Evolutionary conservation across 1,284 basidiomycete genomes (phyloP).

Genomic region (Puccinia triticina): DNA sequence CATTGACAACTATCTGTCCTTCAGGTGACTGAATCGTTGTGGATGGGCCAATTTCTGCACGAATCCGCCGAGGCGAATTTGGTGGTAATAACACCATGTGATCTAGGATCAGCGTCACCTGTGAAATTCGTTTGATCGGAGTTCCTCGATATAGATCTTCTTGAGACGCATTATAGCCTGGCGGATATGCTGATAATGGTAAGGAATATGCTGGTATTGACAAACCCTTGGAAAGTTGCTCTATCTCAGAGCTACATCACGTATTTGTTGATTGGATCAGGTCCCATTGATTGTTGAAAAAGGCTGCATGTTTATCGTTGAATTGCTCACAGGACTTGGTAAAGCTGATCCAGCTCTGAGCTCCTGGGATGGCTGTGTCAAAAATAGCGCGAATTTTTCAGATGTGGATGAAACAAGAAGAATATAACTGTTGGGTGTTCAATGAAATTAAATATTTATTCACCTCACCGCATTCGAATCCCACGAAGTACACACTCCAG

Average conservation of each 20-base stretch:
- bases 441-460: background rate
- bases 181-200: background rate
- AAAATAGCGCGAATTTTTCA: background rate
- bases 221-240: background rate
- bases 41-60: too few species aligned
- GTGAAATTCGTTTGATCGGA: background rate
- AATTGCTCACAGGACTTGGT: background rate
- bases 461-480: background rate
- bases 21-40: too few species aligned
- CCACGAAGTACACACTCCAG: background rate
- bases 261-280: constrained; percentile 3
- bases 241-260: background rate
- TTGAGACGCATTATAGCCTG: background rate
- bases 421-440: background rate
- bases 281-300: background rate
- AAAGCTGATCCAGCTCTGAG: background rate
- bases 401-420: background rate
- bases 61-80: too few species aligned
- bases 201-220: background rate
- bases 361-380: background rate
- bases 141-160: background rate
- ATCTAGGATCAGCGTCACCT: background rate
- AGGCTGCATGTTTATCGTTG: background rate
- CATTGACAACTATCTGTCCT: too few species aligned
- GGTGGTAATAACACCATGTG: too few species aligned